Evolutionary conservation across 2,329 filamentous ascomycete species (phyloP), one percentile per base, ranked within the genome.

Genomic region (Fusarium proliferatum): DNA sequence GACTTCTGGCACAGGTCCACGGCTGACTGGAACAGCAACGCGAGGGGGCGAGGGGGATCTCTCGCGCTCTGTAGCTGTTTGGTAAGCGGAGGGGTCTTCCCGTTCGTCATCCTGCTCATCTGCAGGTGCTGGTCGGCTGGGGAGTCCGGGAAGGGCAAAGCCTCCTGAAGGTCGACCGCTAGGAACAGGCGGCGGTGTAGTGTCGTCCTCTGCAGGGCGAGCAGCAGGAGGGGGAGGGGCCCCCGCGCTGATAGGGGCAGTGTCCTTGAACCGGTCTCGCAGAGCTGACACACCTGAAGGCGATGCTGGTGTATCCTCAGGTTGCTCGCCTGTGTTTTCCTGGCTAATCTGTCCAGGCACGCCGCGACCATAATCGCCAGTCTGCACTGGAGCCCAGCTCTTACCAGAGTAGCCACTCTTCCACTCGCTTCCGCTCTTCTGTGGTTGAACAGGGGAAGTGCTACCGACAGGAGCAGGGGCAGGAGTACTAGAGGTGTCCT

Each of bases 351-450:
- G 79, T 28, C 87, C 86, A 41, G 85, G 71, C 13, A 87, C 85
- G 66, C 90, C 90, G 63, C 91, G 91, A 23, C 92, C 92, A 63
- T 89, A 87, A 15, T 89, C 89, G 30, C 82, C 71, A 16, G 92
- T 94, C 78, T 95, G 90, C 36, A 98, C 94, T 6, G 95, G 85
- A 33, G 90, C 94, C 96, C 96, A 98, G 39, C 90, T 92, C 86
- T 97, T 98, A 70, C 96, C 96, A 55, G 87, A 86, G 81, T 98
- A 98, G 23, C 94, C 93, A 82, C 95, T 97, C 87, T 96, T 95
- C 95, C 95, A 98, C 68, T 94, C 80, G 64, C 87, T 87, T 69
- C 93, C 94, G 78, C 93, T 97, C 79, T 88, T 87, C 81, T 97
- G 94, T 57, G 88, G 86, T 57, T 86, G 81, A 38, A 94, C 84